Evolutionary conservation across 768 basidiomycete species (phyloP).

Genomic region (Tricholomella constricta): DNA sequence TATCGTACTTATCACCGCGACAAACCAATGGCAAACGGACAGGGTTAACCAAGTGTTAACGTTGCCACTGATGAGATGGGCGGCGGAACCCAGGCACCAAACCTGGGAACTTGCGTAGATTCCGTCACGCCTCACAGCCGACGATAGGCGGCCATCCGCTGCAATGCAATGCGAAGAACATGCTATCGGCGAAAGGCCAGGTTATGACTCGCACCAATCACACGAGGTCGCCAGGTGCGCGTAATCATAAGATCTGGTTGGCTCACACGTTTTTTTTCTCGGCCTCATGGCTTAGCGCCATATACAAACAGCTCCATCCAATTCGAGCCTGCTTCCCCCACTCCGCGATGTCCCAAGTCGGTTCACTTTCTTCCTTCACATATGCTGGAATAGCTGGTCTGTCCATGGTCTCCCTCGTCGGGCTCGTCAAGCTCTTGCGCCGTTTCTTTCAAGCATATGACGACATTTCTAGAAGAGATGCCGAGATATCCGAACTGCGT

Average conservation of each 20-base stretch:
- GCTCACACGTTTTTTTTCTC: conserved; percentile 33
- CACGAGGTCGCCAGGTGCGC: conserved; percentile 20
- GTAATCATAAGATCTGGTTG: conserved; percentile 18
- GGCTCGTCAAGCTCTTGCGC: conserved; percentile 29
- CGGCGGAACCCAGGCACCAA: too few relatives aligned
- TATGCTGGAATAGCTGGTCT: conserved; percentile 32
- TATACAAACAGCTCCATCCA: conserved; percentile 13
- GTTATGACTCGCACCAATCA: conserved; percentile 19
- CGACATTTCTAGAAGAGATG: not conserved
- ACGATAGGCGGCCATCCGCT: too few relatives aligned
- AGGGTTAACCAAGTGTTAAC: too few relatives aligned
- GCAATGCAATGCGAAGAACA: not conserved
- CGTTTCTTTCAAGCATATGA: conserved; percentile 10
- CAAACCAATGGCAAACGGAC: too few relatives aligned
- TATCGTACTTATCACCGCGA: too few relatives aligned
- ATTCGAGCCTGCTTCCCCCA: conserved; percentile 13
- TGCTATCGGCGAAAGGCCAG: conserved; percentile 8
- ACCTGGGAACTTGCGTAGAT: too few relatives aligned
- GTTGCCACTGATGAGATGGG: too few relatives aligned
- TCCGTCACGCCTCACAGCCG: too few relatives aligned
- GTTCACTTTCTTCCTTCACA: conserved; percentile 17
- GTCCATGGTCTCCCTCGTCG: conserved; percentile 29
- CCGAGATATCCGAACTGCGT: conserved; percentile 18
- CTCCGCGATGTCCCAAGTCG: conserved; percentile 17
- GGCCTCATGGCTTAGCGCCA: conserved; percentile 32